Evolutionary conservation across 768 basidiomycete genomes (phyloP).

Genomic region (Hypsizygus marmoreus): DNA sequence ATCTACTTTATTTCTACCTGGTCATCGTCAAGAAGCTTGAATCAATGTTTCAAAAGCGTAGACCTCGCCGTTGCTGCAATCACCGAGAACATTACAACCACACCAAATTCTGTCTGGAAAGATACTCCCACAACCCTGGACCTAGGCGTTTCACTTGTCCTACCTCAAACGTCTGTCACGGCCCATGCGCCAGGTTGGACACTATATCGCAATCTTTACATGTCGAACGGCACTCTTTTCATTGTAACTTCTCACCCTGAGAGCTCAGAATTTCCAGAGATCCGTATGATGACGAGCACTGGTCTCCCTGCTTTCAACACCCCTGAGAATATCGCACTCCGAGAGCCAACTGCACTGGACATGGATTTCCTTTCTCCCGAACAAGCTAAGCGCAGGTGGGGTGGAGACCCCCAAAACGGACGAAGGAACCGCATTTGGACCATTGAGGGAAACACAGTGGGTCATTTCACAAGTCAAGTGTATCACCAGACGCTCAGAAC

Average conservation of each 20-base stretch:
- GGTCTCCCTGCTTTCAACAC: constrained; percentile 58
- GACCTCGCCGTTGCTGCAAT: constrained; percentile 1
- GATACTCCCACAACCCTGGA: constrained; percentile 9
- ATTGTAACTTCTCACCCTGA: constrained; percentile 55
- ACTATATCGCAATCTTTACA: constrained; percentile 78
- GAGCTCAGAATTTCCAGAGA: constrained; percentile 41
- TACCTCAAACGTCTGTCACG: constrained; percentile 58
- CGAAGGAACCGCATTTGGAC: constrained; percentile 57
- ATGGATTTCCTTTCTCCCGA: constrained; percentile 62
- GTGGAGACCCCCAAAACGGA: constrained; percentile 30
- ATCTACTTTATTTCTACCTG: too few species aligned
- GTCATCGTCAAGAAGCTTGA: too few species aligned
- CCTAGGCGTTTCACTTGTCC: constrained; percentile 27
- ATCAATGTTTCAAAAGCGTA: not conserved
- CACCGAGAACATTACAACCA: not conserved
- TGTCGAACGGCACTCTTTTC: constrained; percentile 80
- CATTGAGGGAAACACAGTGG: constrained; percentile 73
- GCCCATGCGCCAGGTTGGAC: constrained; percentile 86
- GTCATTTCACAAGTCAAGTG: constrained; percentile 8
- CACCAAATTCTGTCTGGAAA: constrained; percentile 2
- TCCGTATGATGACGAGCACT: constrained; percentile 67
- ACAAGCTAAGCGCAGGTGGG: constrained; percentile 68
- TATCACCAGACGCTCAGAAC: not conserved
- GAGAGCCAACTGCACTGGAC: constrained; percentile 66
- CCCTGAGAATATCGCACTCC: constrained; percentile 62